Conservation (phyloP, 768 basidiomycete species). For the Rhizopogon rudus region DNA sequence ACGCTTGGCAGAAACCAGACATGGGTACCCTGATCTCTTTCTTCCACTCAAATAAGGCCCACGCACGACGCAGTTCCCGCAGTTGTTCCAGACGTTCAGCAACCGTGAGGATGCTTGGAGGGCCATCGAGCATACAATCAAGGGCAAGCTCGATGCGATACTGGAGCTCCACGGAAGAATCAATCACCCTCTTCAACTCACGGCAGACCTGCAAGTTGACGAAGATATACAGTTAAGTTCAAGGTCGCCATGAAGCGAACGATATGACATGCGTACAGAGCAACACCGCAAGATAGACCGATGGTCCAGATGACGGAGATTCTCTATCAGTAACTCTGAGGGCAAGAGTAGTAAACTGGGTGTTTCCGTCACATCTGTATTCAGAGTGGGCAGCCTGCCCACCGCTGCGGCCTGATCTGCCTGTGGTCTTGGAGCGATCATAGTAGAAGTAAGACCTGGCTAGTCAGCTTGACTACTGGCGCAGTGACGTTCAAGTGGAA, state of each 20-base stretch:
- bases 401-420: neutral
- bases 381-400: neutral
- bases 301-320: neutral
- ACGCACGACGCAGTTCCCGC: constrained; percentile 28
- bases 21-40: constrained; percentile 20
- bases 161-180: constrained; percentile 26
- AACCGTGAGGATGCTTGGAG: constrained; percentile 10
- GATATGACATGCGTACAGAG: neutral
- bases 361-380: neutral
- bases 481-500: too few species aligned
- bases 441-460: neutral
- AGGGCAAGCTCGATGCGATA: constrained; percentile 35
- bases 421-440: neutral
- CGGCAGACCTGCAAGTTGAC: constrained; percentile 17
- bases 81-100: constrained; percentile 30
- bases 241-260: neutral
- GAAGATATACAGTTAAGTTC: neutral
- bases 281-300: constrained; percentile 2
- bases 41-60: constrained; percentile 28
- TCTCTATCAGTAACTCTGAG: neutral
- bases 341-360: neutral
- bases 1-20: constrained; percentile 39
- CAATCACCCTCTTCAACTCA: constrained; percentile 13
- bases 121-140: constrained; percentile 30
- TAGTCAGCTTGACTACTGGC: neutral